Conservation (phyloP, 495 filamentous ascomycete species). For the Tuber aestivum region DNA sequence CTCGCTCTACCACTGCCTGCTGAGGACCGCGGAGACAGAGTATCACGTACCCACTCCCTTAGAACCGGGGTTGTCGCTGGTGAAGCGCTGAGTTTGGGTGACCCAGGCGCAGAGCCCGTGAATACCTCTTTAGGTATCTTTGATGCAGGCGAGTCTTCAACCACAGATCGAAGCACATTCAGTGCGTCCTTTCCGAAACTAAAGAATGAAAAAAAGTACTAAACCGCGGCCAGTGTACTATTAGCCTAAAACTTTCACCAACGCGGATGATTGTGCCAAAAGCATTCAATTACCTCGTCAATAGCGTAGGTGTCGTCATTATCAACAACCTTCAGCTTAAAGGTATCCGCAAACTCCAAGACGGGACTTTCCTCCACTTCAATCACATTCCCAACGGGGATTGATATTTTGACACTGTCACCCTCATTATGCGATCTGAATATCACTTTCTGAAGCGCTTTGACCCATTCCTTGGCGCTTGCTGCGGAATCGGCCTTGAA, state of each 20-base stretch:
- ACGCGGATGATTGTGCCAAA: background rate
- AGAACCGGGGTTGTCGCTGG: conserved; percentile 49
- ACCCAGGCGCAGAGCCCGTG: conserved; percentile 21
- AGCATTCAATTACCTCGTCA: conserved; percentile 64
- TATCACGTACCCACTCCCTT: conserved; percentile 60
- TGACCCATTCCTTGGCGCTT: conserved; percentile 97
- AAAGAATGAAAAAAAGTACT: conserved; percentile 98
- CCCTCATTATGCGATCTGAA: conserved; percentile 95
- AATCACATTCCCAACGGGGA: conserved; percentile 81
- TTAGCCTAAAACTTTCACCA: conserved; percentile 36
- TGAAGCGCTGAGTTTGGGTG: conserved; percentile 19
- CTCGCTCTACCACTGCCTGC: conserved; percentile 43
- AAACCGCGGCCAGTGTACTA: background rate
- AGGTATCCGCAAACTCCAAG: conserved; percentile 85
- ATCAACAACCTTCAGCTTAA: conserved; percentile 87
- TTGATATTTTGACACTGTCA: conserved; percentile 91
- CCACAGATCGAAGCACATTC: conserved; percentile 65
- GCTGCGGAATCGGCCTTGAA: conserved; percentile 83
- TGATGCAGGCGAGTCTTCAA: conserved; percentile 60
- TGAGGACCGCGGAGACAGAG: conserved; percentile 53
- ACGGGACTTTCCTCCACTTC: conserved; percentile 90
- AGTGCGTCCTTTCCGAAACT: conserved; percentile 79
- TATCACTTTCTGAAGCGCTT: conserved; percentile 86
- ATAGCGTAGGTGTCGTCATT: conserved; percentile 89
- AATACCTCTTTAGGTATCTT: conserved; percentile 36